Evolutionary conservation across 495 filamentous ascomycete species (phyloP).

Genomic region (Daldinia concentrica): DNA sequence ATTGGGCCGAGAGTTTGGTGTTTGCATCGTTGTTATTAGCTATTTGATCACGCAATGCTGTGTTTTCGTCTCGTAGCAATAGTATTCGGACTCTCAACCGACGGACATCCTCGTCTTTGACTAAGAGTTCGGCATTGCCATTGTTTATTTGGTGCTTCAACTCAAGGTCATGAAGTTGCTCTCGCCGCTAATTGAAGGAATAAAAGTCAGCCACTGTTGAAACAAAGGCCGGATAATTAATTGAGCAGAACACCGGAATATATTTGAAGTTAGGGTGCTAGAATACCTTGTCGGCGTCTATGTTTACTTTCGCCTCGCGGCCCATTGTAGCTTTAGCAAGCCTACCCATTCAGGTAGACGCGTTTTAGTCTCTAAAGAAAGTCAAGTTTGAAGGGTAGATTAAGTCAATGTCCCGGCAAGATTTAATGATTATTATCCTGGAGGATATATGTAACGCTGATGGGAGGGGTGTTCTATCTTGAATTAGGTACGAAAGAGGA

Average conservation of each 20-base stretch:
- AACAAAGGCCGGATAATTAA: not conserved
- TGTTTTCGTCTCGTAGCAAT: conserved; percentile 74
- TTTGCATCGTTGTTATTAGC: conserved; percentile 64
- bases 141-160: conserved; percentile 69
- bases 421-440: not conserved
- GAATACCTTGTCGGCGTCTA: conserved; percentile 54
- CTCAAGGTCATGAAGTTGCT: conserved; percentile 63
- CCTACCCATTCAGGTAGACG: conserved; percentile 44
- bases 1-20: conserved; percentile 64
- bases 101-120: conserved; percentile 74
- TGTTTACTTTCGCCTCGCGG: conserved; percentile 50
- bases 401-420: conserved; percentile 2
- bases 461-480: not conserved
- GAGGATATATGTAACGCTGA: not conserved
- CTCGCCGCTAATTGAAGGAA: conserved; percentile 42
- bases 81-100: conserved; percentile 70
- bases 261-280: not conserved
- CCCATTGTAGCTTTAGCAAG: conserved; percentile 35
- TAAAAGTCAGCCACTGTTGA: conserved; percentile 19
- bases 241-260: not conserved
- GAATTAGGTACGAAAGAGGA: conserved; percentile 1
- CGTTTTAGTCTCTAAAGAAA: conserved; percentile 15
- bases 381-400: not conserved
- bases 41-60: conserved; percentile 50
- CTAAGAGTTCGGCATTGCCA: conserved; percentile 65